Evolutionary conservation across 129 eudicot species (phyloP), one percentile per base, ranked within the genome.

Genomic region (Lonicera japonica): DNA sequence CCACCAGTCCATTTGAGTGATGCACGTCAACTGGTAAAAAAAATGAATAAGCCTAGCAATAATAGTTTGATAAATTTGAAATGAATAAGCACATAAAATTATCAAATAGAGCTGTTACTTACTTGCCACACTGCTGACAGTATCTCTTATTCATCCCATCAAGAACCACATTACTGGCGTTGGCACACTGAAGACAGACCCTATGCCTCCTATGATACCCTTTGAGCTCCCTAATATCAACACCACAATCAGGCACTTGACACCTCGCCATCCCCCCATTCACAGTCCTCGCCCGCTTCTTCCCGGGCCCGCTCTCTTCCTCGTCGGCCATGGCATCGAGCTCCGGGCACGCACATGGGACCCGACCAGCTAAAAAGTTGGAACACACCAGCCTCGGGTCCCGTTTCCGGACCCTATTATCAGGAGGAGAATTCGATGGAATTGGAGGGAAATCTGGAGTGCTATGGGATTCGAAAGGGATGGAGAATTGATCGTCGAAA

Each of bases 111-210:
- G 4, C 5, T 47, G n/a, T 15, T 18, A 70, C 95, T 81, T 78
- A 91, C 97, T 91, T 91, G 58, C 97, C 97, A 74, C 96, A 91
- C 83, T 91, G 97, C 74, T 91, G 97, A 53, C 97, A 91, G 17
- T 91, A 91, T 61, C 97, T 75, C 80, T 87, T 91, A 58, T 25
- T 51, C 55, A 69, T 69, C n/a, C 86, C 97, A 46, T 82, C 94
- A 74, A 91, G 68, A 52, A 87, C 76, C 22, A 90, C 97, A 5
- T 41, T 22, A 40, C 57, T 56, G 2, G 97, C 90, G 66, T 67
- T 81, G 0, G 97, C 97, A 67, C 97, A 91, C 58, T 71, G 48
- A 20, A 91, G 63, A 63, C 97, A 91, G 58, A 91, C 90, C 61
- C 94, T 61, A 16, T 91, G 97, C 70, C 97, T 38, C 65, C 76